phyloP scores from a whole-genome alignment of 192 early-diverging fungal species.

The Coemansia sp. region DNA sequence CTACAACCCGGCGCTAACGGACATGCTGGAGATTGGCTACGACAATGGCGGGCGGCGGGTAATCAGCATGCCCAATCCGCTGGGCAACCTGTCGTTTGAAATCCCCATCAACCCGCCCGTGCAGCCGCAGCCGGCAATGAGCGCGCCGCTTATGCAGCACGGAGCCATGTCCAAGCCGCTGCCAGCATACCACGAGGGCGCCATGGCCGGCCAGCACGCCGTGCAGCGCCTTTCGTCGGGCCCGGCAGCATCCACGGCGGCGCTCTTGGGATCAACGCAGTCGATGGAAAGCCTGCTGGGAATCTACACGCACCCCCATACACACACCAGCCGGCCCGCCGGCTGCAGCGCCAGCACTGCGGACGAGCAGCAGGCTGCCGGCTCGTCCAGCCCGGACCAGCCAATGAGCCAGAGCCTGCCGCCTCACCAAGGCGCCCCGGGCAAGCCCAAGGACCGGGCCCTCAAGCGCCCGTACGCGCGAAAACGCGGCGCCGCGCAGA shows the following conservation, averaged over 20 bases:
- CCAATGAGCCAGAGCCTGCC: slow-evolving; percentile 16
- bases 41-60: slow-evolving; percentile 35
- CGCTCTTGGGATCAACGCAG: too few relatives aligned
- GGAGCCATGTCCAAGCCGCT: too few relatives aligned
- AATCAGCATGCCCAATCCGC: slow-evolving; percentile 52
- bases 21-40: slow-evolving; percentile 38
- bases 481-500: neutral
- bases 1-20: slow-evolving; percentile 11
- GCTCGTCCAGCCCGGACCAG: slow-evolving; percentile 11
- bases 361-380: neutral
- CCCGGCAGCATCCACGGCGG: too few relatives aligned
- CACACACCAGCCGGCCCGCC: neutral
- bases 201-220: neutral
- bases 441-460: neutral
- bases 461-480: neutral
- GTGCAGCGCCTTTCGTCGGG: too few relatives aligned
- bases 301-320: neutral
- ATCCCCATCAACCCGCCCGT: slow-evolving; percentile 39
- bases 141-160: slow-evolving; percentile 3
- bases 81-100: slow-evolving; percentile 45
- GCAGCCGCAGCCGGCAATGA: slow-evolving; percentile 15
- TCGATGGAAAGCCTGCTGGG: slow-evolving; percentile 2
- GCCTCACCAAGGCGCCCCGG: neutral
- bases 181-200: neutral
- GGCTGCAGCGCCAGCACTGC: neutral